Conservation (phyloP, 345 rosid species). For the Balakata baccata region DNA sequence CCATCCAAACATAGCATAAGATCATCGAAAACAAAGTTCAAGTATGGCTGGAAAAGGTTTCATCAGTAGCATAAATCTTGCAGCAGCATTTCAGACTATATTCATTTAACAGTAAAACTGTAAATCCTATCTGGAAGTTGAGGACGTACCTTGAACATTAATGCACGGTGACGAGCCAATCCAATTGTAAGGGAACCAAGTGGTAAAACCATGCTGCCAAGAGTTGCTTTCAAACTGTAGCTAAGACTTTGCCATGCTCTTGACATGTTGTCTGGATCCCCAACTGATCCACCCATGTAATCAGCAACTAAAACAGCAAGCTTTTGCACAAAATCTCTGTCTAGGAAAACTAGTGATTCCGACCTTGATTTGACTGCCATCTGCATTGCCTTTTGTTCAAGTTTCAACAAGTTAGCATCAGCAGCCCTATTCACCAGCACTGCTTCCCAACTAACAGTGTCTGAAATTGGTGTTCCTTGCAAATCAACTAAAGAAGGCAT, state of each 20-base stretch:
- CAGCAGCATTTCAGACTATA: not conserved
- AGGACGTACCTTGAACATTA: constrained; percentile 76
- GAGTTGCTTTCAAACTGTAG: constrained; percentile 68
- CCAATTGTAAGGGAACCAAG: constrained; percentile 88
- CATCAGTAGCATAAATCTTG: not conserved
- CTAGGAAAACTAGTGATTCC: constrained; percentile 38
- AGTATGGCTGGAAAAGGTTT: not conserved
- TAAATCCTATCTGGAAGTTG: not conserved
- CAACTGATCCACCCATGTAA: constrained; percentile 92
- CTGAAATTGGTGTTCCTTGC: constrained; percentile 69
- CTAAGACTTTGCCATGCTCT: constrained; percentile 76
- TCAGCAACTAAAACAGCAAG: constrained; percentile 81
- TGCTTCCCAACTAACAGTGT: constrained; percentile 70
- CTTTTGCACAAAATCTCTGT: constrained; percentile 50
- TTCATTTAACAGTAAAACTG: not conserved
- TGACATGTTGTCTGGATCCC: constrained; percentile 62
- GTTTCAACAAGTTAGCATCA: constrained; percentile 69
- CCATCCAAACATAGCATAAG: not conserved
- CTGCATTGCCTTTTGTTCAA: constrained; percentile 74
- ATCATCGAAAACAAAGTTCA: not conserved
- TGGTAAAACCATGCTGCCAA: constrained; percentile 82
- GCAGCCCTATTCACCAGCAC: constrained; percentile 73
- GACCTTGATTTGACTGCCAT: constrained; percentile 60
- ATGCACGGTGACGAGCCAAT: constrained; percentile 94
- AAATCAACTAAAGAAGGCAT: constrained; percentile 88